Conservation (phyloP, 1,284 basidiomycete species). For the Apiotrichum gracile region DNA sequence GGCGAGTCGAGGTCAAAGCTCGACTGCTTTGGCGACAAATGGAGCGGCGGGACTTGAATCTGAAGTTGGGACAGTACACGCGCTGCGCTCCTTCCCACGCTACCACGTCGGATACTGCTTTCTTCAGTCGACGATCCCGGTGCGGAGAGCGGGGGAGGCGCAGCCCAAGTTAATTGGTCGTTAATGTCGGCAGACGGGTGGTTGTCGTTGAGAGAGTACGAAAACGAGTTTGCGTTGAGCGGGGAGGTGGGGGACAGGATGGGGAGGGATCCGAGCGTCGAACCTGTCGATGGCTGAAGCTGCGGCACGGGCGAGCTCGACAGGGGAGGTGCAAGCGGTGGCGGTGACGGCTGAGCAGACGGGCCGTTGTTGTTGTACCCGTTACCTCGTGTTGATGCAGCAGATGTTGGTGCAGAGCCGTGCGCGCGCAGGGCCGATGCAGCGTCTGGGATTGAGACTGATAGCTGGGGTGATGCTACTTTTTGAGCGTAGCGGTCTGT, state of each 20-base stretch:
- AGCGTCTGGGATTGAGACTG: neutral
- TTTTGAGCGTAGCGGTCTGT: neutral
- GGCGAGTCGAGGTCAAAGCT: slow-evolving; percentile 16
- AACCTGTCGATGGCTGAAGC: neutral
- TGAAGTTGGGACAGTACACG: neutral
- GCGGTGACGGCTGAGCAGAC: neutral
- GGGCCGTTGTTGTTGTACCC: neutral
- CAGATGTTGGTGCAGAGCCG: neutral
- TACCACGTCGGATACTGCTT: neutral
- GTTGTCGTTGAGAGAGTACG: neutral
- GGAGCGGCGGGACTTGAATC: slow-evolving; percentile 7
- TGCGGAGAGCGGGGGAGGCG: neutral
- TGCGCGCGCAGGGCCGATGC: neutral
- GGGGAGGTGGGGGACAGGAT: slow-evolving; percentile 27
- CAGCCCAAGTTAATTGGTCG: neutral
- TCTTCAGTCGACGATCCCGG: neutral
- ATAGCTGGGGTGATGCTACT: neutral
- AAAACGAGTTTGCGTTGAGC: slow-evolving; percentile 15
- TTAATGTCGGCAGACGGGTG: neutral
- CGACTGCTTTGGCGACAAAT: slow-evolving; percentile 6
- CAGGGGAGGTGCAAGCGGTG: neutral
- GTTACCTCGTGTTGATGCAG: neutral
- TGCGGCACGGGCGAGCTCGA: neutral
- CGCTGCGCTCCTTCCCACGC: slow-evolving; percentile 9
- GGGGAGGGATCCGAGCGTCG: slow-evolving; percentile 18